These are phyloP conservation scores for Pichia sp. DNA, from an alignment of 1,139 yeast genomes.

Conservation along the genomic window DNA sequence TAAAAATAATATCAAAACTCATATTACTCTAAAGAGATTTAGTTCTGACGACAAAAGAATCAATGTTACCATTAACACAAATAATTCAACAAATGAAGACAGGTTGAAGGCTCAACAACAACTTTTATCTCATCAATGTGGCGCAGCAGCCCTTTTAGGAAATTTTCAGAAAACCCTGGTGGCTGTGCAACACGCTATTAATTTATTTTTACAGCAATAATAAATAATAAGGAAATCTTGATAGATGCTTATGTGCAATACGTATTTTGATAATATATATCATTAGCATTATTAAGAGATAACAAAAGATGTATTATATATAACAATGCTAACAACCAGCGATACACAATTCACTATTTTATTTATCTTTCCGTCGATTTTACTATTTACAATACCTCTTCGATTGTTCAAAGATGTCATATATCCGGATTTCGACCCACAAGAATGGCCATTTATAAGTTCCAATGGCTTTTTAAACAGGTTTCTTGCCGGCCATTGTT, in stretches of 20 bases:
- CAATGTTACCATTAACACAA: neutral
- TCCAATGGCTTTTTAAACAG: slow-evolving; percentile 24
- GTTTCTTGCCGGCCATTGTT: slow-evolving; percentile 26
- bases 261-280: no score
- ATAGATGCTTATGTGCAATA: no score
- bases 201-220: neutral
- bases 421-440: slow-evolving; percentile 15
- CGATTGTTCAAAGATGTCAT: slow-evolving; percentile 10
- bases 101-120: neutral
- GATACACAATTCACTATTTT: neutral
- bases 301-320: no score
- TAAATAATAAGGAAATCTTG: neutral
- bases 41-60: no score
- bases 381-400: slow-evolving; percentile 6
- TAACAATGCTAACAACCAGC: no score
- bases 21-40: no score
- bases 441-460: slow-evolving; percentile 16
- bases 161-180: neutral
- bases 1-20: no score
- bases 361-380: slow-evolving; percentile 2
- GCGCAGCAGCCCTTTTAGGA: neutral
- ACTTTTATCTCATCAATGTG: no score
- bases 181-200: neutral
- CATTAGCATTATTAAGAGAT: no score
- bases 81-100: neutral